phyloP scores from a whole-genome alignment of 495 filamentous ascomycete species.

The Lichenothelia convexa region DNA sequence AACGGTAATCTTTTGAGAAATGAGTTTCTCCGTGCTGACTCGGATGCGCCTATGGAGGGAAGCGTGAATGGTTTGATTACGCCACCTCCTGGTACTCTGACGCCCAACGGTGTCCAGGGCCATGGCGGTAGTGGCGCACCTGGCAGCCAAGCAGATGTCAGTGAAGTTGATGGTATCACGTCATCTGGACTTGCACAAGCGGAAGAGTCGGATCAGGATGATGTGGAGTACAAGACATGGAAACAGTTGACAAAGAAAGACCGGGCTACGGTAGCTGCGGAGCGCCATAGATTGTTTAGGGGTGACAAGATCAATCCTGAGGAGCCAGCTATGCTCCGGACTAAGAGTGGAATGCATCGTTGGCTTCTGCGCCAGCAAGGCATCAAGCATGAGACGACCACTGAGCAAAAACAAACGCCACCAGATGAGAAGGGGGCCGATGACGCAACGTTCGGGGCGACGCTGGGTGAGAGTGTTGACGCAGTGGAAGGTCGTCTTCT shows the following conservation, averaged over 20 bases:
- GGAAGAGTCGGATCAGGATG: slow-evolving; percentile 46
- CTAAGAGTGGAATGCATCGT: slow-evolving; percentile 56
- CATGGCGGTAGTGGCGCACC: slow-evolving; percentile 31
- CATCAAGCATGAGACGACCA: slow-evolving; percentile 25
- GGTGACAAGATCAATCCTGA: slow-evolving; percentile 71
- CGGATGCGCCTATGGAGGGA: slow-evolving; percentile 42
- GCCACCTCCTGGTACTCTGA: slow-evolving; percentile 58
- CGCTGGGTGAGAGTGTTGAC: slow-evolving; percentile 81
- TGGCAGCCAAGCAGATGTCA: slow-evolving; percentile 56
- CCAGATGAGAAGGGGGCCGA: slow-evolving; percentile 27
- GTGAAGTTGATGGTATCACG: slow-evolving; percentile 63
- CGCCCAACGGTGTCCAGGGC: slow-evolving; percentile 58
- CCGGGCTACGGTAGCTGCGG: slow-evolving; percentile 65
- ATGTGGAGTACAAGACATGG: slow-evolving; percentile 91
- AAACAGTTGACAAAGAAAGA: slow-evolving; percentile 98
- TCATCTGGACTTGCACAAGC: slow-evolving; percentile 30
- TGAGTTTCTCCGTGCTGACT: slow-evolving; percentile 39
- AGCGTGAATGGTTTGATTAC: slow-evolving; percentile 73
- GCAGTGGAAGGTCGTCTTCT: slow-evolving; percentile 60
- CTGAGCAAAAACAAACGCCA: slow-evolving; percentile 25
- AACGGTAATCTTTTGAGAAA: slow-evolving; percentile 26
- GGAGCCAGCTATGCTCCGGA: slow-evolving; percentile 70
- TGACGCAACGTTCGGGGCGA: slow-evolving; percentile 36
- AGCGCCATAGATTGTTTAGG: slow-evolving; percentile 66
- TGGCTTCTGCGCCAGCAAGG: slow-evolving; percentile 60